Base-by-base conservation (phyloP, 106 monocot species). In the Posidonia australis region DNA sequence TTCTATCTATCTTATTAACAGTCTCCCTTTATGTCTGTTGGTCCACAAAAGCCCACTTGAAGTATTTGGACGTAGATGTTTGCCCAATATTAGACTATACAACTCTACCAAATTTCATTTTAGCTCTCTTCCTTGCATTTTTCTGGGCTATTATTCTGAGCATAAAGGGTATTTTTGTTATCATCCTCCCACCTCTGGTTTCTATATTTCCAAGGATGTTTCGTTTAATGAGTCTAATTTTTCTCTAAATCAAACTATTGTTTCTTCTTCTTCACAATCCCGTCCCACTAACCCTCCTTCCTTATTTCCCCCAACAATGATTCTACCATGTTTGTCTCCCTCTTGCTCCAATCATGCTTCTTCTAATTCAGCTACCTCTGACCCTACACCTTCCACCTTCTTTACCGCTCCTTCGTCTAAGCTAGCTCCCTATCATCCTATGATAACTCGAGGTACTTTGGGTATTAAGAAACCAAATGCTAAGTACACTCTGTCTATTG, bases 151-250 rank as follows among this genome's bases (percentile, higher is more conserved):
- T 13, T 56, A 11, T n/a, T 6, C 42, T 10, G 10, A 19, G 17
- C 60, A 71, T 52, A 3, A 30, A 12, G 60, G 70, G 9, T 71
- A 62, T 61, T 11, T 48, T 1, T 62, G 62, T n/a, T 36, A 60
- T 16, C 11, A 44, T 2, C 16, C 22, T 5, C 18, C 3, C 6
- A 44, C 5, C 1, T 10, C 4, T 1, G 1, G 27, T 2, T 25
- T 17, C 9, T 44, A 23, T 27, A 18, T 69, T 3, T 56, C 68
- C 0, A 10, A 26, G 13, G 36, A 69, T 57, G 68, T 58, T 20
- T 3, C 24, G 29, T 66, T 66, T 27, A n/a, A 48, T n/a, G 66
- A 66, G n/a, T 20, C 22, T 3, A 10, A 18, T 32, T 59, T 60
- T 30, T 44, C 70, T 19, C 13, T 28, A 20, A 7, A 45, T 46